Conservation (phyloP, 2,329 filamentous ascomycete species). For the Drechslerella dactyloides region DNA sequence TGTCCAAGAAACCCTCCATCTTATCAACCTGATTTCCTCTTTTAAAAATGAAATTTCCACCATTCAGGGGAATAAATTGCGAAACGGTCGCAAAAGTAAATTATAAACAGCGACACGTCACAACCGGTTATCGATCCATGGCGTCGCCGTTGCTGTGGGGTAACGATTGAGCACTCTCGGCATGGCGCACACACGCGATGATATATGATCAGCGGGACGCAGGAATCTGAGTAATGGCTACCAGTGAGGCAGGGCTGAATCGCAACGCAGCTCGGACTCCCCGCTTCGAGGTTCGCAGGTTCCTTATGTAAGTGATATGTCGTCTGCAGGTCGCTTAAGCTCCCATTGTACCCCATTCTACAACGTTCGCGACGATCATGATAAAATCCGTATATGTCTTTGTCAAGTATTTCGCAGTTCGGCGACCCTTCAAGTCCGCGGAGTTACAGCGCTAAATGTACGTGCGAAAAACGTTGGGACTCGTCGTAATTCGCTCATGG, state of each 20-base stretch:
- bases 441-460: too few species aligned
- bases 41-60: neutral
- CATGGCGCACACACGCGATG: neutral
- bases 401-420: neutral
- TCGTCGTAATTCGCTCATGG: neutral
- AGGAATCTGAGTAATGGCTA: neutral
- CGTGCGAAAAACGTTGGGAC: too few species aligned
- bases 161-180: neutral
- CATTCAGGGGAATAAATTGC: neutral
- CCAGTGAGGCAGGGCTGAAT: too few species aligned
- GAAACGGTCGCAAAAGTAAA: neutral
- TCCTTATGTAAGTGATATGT: too few species aligned
- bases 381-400: too few species aligned
- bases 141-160: neutral
- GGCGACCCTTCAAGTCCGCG: neutral
- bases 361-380: too few species aligned
- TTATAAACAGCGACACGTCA: neutral
- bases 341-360: too few species aligned
- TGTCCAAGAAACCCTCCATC: too few species aligned
- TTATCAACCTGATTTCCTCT: too few species aligned
- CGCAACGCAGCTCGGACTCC: too few species aligned
- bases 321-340: too few species aligned
- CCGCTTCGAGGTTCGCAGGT: too few species aligned
- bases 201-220: neutral
- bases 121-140: neutral